Evolutionary conservation across 2,329 filamentous ascomycete genomes (phyloP), one percentile per base, ranked within the genome.

Genomic region (Calonectria naviculata): DNA sequence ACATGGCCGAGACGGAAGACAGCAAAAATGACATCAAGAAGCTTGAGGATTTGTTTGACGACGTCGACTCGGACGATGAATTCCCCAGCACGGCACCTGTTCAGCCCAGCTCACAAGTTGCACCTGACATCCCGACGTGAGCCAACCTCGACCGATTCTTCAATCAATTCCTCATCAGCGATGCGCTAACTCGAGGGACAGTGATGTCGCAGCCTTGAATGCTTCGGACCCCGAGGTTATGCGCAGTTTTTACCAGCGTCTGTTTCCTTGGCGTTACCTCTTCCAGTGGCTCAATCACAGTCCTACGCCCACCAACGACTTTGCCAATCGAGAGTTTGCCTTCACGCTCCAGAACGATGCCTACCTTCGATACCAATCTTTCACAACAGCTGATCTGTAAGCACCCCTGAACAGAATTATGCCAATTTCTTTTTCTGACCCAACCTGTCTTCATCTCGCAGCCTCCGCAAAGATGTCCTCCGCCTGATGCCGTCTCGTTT

Each of bases 201-300:
- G 83, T 58, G 82, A 83, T 58, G 65, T 80, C 9, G 71, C 82
- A 17, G 78, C 83, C 0, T 77, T 87, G 38, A 85, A 83, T 42
- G 87, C 89, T 47, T 93, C 91, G 44, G 94, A 98, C 76, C 92
- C 94, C 2, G 94, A 95, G 79, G 90, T 97, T 13, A 95, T 98
- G 91, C 91, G 94, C 78, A 94, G 93, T 74, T 99, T 98, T 85
- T 99, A 99, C 82, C 94, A 97, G 80, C 94, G 97, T 58, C 88
- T 99, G 42, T 98, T 98, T 78, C 97, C 97, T 5, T 99, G 97
- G 88, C 92, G 95, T 71, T 93, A 94, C 72, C 91, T 98, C 24
- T 99, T 98, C 84, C 95, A 98, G 83, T 99, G 97, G 97, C 90
- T 99, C 58, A 99, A 98, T 81, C 97, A 98, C 84, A 94, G 94